Evolutionary conservation across 164 flowering plant species (phyloP).

Genomic region (Magnolia kwangsiensis): DNA sequence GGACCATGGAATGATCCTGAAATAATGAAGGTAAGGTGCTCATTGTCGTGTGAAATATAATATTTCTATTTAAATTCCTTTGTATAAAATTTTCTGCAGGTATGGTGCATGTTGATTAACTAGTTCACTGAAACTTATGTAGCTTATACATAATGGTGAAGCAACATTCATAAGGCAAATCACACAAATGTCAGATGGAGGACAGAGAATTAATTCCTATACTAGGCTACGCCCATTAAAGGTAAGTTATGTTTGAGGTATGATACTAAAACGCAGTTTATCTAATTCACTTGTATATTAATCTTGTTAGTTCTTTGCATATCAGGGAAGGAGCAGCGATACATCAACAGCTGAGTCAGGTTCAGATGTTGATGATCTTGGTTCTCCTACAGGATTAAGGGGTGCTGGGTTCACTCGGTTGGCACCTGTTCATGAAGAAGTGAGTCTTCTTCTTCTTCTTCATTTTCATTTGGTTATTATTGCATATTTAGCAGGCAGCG

Average conservation of each 20-base stretch:
- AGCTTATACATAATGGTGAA: slow-evolving; percentile 67
- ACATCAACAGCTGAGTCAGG: slow-evolving; percentile 58
- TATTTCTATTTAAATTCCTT: neutral
- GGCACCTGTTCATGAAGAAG: slow-evolving; percentile 69
- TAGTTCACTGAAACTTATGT: neutral
- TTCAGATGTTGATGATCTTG: slow-evolving; percentile 57
- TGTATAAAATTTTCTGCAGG: neutral
- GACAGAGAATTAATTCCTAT: slow-evolving; percentile 37
- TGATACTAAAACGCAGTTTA: neutral
- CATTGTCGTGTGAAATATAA: neutral
- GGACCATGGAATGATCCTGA: slow-evolving; percentile 97
- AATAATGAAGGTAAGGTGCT: slow-evolving; percentile 61
- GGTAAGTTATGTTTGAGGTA: slow-evolving; percentile 27
- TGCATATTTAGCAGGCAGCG: neutral
- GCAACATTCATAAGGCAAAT: slow-evolving; percentile 47
- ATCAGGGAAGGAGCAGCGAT: slow-evolving; percentile 59
- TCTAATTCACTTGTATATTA: neutral
- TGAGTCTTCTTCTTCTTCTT: slow-evolving; percentile 24
- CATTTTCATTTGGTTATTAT: neutral
- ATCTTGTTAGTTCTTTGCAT: neutral
- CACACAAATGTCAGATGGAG: slow-evolving; percentile 35
- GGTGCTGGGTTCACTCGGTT: slow-evolving; percentile 34
- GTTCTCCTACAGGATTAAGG: slow-evolving; percentile 41
- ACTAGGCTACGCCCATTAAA: slow-evolving; percentile 41
- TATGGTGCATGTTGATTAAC: neutral